A percentile compares a stretch with the other conserved stretches of the same genome.
Evolutionary conservation across 192 early-diverging fungal species (phyloP).

Genomic region (Gryganskiella cystojenkinii): DNA sequence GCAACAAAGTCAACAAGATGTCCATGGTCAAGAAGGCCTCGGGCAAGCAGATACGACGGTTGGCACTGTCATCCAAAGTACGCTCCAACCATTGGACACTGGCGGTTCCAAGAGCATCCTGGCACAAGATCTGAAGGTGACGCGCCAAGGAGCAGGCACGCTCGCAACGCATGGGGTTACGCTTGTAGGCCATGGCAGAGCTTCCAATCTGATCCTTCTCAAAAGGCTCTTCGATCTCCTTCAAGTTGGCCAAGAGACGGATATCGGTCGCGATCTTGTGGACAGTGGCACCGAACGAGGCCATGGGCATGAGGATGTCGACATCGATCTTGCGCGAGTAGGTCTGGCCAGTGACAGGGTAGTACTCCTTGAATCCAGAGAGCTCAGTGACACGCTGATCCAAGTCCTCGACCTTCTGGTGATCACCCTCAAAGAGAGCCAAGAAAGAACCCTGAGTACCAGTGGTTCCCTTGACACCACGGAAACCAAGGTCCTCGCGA

Average conservation of each 20-base stretch:
- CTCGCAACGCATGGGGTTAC: conserved; percentile 99
- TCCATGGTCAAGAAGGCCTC: conserved; percentile 98
- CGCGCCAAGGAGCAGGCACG: conserved; percentile 95
- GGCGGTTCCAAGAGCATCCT: conserved; percentile 89
- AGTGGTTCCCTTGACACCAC: conserved; percentile 98
- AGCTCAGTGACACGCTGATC: conserved; percentile 92
- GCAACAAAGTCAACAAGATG: conserved; percentile 92
- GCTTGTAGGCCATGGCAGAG: conserved; percentile 99
- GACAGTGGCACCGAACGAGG: conserved; percentile 94
- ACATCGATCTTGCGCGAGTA: conserved; percentile 98
- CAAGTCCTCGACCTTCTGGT: conserved; percentile 92
- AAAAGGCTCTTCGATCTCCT: conserved; percentile 99
- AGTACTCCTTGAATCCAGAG: conserved; percentile 84
- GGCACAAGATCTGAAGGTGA: conserved; percentile 92
- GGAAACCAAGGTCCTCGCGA: conserved; percentile 88
- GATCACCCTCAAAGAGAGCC: conserved; percentile 93
- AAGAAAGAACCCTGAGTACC: conserved; percentile 99
- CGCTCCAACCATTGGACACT: conserved; percentile 98
- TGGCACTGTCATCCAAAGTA: conserved; percentile 97
- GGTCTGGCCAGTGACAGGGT: conserved; percentile 96
- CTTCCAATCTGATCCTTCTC: conserved; percentile 99
- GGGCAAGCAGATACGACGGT: conserved; percentile 94
- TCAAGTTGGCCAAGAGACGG: conserved; percentile 93
- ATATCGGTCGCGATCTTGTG: conserved; percentile 99
- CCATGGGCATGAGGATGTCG: conserved; percentile 86